A percentile compares a stretch with the other conserved stretches of the same genome.
Conservation (phyloP, 2,329 filamentous ascomycete genomes). For the Alternaria arborescens region DNA sequence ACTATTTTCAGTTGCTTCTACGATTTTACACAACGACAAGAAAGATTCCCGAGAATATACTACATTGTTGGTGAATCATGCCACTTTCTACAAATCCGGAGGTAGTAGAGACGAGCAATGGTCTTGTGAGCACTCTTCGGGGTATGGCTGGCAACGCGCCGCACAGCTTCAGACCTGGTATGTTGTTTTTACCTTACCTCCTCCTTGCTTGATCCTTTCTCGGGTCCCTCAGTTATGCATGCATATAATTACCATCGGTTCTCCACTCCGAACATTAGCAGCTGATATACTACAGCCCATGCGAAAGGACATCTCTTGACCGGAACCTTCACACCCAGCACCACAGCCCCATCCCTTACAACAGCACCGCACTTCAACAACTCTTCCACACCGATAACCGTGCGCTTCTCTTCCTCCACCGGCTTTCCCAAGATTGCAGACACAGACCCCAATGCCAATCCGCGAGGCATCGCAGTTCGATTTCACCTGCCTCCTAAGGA, state of each 20-base stretch:
- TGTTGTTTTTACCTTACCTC: not conserved
- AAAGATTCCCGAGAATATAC: not conserved
- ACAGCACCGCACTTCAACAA: constrained; percentile 59
- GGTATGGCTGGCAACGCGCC: constrained; percentile 29
- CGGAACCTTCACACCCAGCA: constrained; percentile 62
- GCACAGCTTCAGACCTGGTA: constrained; percentile 45
- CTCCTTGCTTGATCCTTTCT: constrained; percentile 1
- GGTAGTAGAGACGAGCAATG: constrained; percentile 39
- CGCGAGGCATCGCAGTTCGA: constrained; percentile 57
- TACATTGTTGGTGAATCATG: constrained; percentile 25
- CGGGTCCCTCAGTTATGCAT: not conserved
- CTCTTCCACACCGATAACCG: constrained; percentile 56
- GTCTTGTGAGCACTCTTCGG: constrained; percentile 39
- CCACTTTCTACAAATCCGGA: constrained; percentile 40
- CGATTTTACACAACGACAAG: not conserved
- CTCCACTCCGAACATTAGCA: not conserved
- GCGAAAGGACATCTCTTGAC: constrained; percentile 62
- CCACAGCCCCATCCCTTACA: constrained; percentile 56
- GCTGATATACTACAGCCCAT: constrained; percentile 55
- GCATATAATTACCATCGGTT: not conserved
- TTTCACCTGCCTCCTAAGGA: constrained; percentile 57
- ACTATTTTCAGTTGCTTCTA: not conserved
- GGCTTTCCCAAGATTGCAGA: constrained; percentile 62
- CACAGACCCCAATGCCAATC: constrained; percentile 57
- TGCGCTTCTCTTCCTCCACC: constrained; percentile 63